These are phyloP conservation scores for Alternaria arbusti DNA, from an alignment of 2,329 filamentous ascomycete genomes.

Conservation along the genomic window DNA sequence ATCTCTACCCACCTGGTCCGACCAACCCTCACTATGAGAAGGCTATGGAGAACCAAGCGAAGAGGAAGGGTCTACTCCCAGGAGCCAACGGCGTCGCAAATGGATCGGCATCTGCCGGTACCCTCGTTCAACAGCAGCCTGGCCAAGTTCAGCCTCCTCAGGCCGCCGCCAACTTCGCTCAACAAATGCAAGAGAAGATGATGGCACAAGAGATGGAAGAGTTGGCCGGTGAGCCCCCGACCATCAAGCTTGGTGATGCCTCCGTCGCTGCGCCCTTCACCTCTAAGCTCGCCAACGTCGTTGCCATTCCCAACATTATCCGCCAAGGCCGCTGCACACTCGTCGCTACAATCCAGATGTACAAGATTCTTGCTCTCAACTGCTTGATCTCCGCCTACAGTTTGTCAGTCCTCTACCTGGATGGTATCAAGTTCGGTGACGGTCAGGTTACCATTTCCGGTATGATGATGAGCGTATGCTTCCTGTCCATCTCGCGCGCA, in stretches of 20 bases:
- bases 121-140: slow-evolving; percentile 46
- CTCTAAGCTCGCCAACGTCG: slow-evolving; percentile 94
- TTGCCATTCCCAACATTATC: slow-evolving; percentile 98
- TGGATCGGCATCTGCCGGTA: slow-evolving; percentile 26
- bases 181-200: slow-evolving; percentile 77
- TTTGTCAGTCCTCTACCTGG: slow-evolving; percentile 91
- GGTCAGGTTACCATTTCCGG: slow-evolving; percentile 98
- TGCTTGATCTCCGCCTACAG: slow-evolving; percentile 98
- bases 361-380: slow-evolving; percentile 98
- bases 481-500: slow-evolving; percentile 96
- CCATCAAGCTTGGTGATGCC: slow-evolving; percentile 95
- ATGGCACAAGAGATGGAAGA: slow-evolving; percentile 84
- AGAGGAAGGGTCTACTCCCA: slow-evolving; percentile 72
- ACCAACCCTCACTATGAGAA: slow-evolving; percentile 93
- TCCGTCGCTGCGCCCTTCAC: slow-evolving; percentile 98
- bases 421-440: slow-evolving; percentile 99
- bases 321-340: slow-evolving; percentile 96
- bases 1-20: slow-evolving; percentile 90
- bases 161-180: slow-evolving; percentile 73
- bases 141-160: slow-evolving; percentile 62
- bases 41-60: slow-evolving; percentile 84
- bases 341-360: slow-evolving; percentile 99
- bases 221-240: slow-evolving; percentile 82
- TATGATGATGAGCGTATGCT: slow-evolving; percentile 99
- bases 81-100: slow-evolving; percentile 53